Evolutionary conservation across 148 eudicot genomes (phyloP).

Genomic region (Cornus florida): DNA sequence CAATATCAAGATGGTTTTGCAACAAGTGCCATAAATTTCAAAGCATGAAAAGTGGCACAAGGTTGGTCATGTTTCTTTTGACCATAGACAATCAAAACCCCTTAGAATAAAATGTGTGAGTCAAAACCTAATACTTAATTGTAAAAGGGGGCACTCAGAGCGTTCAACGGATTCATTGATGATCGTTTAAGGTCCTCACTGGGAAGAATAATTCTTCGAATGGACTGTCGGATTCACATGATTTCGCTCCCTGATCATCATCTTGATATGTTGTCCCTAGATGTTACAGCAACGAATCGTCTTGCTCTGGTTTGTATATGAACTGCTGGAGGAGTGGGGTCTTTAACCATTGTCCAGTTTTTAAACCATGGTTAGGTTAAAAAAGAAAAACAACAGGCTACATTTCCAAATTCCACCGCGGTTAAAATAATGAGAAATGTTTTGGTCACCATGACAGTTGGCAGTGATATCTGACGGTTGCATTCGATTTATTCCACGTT

Average conservation of each 20-base stretch:
- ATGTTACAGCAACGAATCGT: background rate
- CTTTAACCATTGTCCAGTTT: conserved; percentile 11
- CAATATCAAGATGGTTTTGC: too few relatives aligned
- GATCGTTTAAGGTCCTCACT: too few relatives aligned
- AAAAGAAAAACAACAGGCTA: too few relatives aligned
- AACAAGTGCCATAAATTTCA: too few relatives aligned
- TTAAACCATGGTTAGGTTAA: conserved; percentile 3
- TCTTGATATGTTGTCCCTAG: background rate
- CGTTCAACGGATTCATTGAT: too few relatives aligned
- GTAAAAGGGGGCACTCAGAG: too few relatives aligned
- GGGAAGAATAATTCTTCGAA: too few relatives aligned
- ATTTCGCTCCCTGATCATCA: conserved; percentile 26
- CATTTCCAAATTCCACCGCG: background rate
- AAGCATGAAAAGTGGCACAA: too few relatives aligned
- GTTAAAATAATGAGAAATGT: background rate
- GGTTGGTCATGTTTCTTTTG: too few relatives aligned
- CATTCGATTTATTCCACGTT: background rate
- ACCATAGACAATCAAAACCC: too few relatives aligned
- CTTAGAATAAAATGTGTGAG: too few relatives aligned
- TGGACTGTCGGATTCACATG: conserved; percentile 30
- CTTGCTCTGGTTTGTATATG: background rate
- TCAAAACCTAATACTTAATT: too few relatives aligned
- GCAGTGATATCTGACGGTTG: background rate
- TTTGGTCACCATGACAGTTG: background rate
- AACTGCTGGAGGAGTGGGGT: background rate